A percentile compares a stretch with the other conserved stretches of the same genome.
phyloP scores from a whole-genome alignment of 2,329 filamentous ascomycete species.

The Pseudogymnoascus sp. region DNA sequence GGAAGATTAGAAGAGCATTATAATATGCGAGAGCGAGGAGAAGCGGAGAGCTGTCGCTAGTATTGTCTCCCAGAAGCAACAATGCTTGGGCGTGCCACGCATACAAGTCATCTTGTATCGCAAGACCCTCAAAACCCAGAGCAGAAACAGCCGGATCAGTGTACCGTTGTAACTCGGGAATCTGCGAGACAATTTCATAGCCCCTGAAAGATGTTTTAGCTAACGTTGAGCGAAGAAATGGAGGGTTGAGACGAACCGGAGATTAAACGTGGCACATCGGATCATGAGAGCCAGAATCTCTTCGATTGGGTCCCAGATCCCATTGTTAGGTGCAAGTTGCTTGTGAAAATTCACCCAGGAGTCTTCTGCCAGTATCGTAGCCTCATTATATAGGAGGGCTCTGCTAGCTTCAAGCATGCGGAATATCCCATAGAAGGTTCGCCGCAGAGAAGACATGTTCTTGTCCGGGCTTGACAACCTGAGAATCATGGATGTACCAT shows the following conservation, averaged over 20 bases:
- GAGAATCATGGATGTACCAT: slow-evolving; percentile 22
- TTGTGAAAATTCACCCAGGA: slow-evolving; percentile 15
- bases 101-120: slow-evolving; percentile 12
- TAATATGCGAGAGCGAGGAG: slow-evolving; percentile 18
- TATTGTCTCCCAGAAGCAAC: background rate
- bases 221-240: background rate
- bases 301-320: slow-evolving; percentile 21
- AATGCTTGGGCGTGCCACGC: slow-evolving; percentile 13
- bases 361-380: slow-evolving; percentile 16
- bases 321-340: slow-evolving; percentile 12
- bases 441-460: slow-evolving; percentile 13
- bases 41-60: background rate
- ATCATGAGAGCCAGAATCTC: slow-evolving; percentile 20
- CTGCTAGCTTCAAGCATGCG: slow-evolving; percentile 22
- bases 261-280: slow-evolving; percentile 13
- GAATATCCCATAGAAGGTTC: slow-evolving; percentile 20
- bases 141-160: background rate
- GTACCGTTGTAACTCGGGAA: background rate
- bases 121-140: slow-evolving; percentile 14
- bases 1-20: slow-evolving; percentile 19
- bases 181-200: background rate
- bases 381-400: slow-evolving; percentile 17
- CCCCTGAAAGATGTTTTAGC: background rate
- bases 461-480: slow-evolving; percentile 18
- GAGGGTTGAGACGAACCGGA: slow-evolving; percentile 11